Conservation (phyloP, 495 filamentous ascomycete species). For the Glarea lozoyensis region DNA sequence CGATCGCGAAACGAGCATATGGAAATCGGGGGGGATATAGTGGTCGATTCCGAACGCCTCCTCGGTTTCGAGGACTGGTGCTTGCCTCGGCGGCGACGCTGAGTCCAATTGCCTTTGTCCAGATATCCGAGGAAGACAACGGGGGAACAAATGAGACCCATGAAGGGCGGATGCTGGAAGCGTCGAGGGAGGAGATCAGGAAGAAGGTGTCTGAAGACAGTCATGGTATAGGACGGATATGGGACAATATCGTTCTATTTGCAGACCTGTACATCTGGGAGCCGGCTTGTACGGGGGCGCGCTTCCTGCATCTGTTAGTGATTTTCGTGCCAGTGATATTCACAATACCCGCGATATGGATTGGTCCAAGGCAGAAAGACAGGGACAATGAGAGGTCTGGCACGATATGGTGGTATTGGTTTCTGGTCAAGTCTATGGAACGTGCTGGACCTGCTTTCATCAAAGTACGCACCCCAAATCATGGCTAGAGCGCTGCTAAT, state of each 20-base stretch:
- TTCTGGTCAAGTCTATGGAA: slow-evolving; percentile 86
- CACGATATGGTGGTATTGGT: slow-evolving; percentile 91
- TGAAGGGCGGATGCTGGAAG: slow-evolving; percentile 79
- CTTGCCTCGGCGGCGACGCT: slow-evolving; percentile 36
- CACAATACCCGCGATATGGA: slow-evolving; percentile 70
- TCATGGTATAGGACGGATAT: slow-evolving; percentile 41
- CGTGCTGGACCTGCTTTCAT: slow-evolving; percentile 93
- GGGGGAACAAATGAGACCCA: slow-evolving; percentile 53
- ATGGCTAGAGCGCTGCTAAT: slow-evolving; percentile 16
- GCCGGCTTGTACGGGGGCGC: slow-evolving; percentile 76
- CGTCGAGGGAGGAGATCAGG: slow-evolving; percentile 64
- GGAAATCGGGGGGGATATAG: slow-evolving; percentile 4
- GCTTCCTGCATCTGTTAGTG: slow-evolving; percentile 74
- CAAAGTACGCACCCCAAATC: slow-evolving; percentile 51
- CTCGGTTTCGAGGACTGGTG: slow-evolving; percentile 27
- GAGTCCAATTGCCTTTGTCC: slow-evolving; percentile 61
- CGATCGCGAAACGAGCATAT: slow-evolving; percentile 7
- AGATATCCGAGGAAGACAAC: slow-evolving; percentile 57
- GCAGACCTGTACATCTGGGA: slow-evolving; percentile 71
- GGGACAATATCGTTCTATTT: slow-evolving; percentile 48
- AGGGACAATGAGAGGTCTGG: slow-evolving; percentile 63
- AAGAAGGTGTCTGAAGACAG: slow-evolving; percentile 54
- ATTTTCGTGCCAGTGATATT: slow-evolving; percentile 89
- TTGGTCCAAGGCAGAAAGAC: slow-evolving; percentile 52
- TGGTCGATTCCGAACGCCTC: slow-evolving; percentile 20